Base-by-base conservation (phyloP, 768 basidiomycete species). In the Phallus indusiatus region DNA sequence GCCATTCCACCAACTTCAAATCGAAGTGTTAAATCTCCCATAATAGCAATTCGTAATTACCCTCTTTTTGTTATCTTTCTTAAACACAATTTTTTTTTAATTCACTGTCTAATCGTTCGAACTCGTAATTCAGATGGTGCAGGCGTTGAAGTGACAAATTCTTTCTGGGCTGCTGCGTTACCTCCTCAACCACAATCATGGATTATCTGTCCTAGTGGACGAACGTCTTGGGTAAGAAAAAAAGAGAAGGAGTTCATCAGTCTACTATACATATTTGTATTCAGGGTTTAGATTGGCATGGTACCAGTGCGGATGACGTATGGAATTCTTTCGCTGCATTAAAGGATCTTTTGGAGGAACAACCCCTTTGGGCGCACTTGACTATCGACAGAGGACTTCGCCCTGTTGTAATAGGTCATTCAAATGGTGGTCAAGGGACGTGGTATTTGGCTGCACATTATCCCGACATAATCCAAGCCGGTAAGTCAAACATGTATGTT, bases 201-300 rank as follows among this genome's bases (percentile, higher is more conserved):
- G 94, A 72, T 87, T 10, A 72, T 94, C 18, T 71, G 86, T n/a
- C 88, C 93, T 0, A 79, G 83, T n/a, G 93, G 94, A 0, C 75
- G 85, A 54, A 93, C 88, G 1, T 79, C 86, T 24, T 95, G 93
- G 93, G 88, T 86, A 67, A 52, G 71, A 60, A 11, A 20, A n/a
- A n/a, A n/a, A n/a, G n/a, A n/a, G n/a, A n/a, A n/a, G n/a, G n/a
- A n/a, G n/a, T n/a, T n/a, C n/a, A 54, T 28, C 6, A 60, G 17
- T 20, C 51, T 42, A 33, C n/a, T 16, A 36, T n/a, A 53, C 57
- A 35, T 59, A 28, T 16, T 18, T 11, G 42, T 8, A 12, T 7
- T 36, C 47, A 90, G 89, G 93, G 93, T 0, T 76, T 94, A 48
- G 94, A 96, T 69, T 95, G 93, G 93, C 94, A 91, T 65, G 94